These are phyloP conservation scores for Trichoderma oligosporum DNA, from an alignment of 2,329 filamentous ascomycete species.

Conservation along the genomic window DNA sequence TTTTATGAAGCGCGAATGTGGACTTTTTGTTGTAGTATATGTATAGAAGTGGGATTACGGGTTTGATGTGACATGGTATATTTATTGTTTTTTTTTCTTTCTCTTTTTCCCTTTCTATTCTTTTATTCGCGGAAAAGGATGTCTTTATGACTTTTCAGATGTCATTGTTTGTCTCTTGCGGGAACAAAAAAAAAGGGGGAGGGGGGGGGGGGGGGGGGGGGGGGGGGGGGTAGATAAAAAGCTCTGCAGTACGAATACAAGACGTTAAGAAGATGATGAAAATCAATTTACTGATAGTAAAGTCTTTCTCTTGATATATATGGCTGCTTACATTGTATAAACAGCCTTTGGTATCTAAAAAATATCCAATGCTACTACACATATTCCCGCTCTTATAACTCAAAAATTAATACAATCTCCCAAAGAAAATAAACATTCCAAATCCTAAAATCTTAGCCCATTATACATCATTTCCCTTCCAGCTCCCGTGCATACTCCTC, in stretches of 20 bases:
- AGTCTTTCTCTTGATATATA: not conserved
- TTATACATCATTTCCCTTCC: constrained; percentile 2
- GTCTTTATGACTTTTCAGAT: not conserved
- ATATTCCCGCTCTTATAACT: not conserved
- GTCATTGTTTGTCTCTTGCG: not conserved
- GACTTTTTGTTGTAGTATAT: not conserved
- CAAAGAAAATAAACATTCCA: not conserved
- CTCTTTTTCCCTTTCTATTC: not conserved
- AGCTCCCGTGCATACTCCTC: constrained; percentile 46
- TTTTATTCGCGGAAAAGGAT: not conserved
- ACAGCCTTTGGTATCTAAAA: constrained; percentile 4
- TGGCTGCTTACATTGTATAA: not conserved
- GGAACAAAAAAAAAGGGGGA: not conserved
- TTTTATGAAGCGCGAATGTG: not conserved
- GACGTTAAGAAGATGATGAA: not conserved
- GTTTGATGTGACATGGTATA: not conserved
- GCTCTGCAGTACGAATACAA: not conserved
- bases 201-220: not conserved
- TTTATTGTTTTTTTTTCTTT: not conserved
- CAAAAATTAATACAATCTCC: not conserved
- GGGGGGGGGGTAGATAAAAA: not conserved
- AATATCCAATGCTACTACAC: not conserved
- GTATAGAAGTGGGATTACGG: not conserved
- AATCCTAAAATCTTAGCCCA: not conserved
- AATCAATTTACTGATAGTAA: not conserved